Base-by-base conservation (phyloP, 2,329 filamentous ascomycete species). In the Sporothrix schenckii region DNA sequence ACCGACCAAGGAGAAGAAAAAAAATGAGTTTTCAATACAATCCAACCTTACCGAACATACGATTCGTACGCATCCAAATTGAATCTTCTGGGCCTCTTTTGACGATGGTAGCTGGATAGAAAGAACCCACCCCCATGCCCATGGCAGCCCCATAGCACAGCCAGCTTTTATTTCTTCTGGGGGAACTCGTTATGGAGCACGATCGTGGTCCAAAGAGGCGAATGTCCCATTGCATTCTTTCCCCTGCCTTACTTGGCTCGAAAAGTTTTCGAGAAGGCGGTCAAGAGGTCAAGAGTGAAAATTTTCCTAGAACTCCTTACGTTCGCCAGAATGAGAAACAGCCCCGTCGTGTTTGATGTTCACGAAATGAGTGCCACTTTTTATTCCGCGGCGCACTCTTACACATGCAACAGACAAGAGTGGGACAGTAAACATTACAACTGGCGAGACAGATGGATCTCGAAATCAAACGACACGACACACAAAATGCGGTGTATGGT, bases 261-360 rank as follows among this genome's bases (percentile, higher is more conserved):
- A 10, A n/a, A 50, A 66, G 30, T 52, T 66, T 66, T 66, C 63
- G 47, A 69, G 58, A 66, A 66, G 68, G 60, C 68, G 68, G 68
- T 70, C 50, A 66, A 58, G 60, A 34, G 68, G 60, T 70, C 50
- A 66, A 58, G 60, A 21, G 30, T 47, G 49, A 30, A 56, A 53
- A 34, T 63, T 69, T 34, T 27, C 5, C 27, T 4, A 2, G 30
- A 30, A n/a, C 19, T 49, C 39, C 39, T 52, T 52, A 19, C 63
- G 63, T 54, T 68, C 50, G 34, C 54, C 50, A 68, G 66, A 68
- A 19, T 44, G 39, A 60, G n/a, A 50, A 44, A 44, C 2, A 27
- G 63, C 47, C 47, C 47, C 50, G 41, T 50, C 52, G 39, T 63
- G 58, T 65, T 69, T 69, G 68, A 69, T 65, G 34, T 27, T 52